These are phyloP conservation scores for Aspergillus ellipticus DNA, from an alignment of 495 filamentous ascomycete genomes.

Conservation along the genomic window DNA sequence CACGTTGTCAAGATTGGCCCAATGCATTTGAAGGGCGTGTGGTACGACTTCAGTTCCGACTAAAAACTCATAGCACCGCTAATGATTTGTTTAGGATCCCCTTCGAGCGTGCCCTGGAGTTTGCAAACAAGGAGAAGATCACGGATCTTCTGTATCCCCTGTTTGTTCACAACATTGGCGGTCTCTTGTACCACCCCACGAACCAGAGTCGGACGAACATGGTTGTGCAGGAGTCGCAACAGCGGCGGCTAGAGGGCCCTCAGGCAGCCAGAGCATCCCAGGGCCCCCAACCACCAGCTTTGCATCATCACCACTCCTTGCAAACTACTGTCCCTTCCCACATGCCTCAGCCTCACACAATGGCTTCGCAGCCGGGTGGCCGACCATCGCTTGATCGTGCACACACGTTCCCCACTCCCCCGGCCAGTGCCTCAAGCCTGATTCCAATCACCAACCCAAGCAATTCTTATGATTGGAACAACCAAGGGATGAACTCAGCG, in stretches of 20 bases:
- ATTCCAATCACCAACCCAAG: slow-evolving; percentile 76
- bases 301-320: slow-evolving; percentile 80
- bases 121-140: slow-evolving; percentile 99
- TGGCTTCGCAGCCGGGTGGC: slow-evolving; percentile 68
- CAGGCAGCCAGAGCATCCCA: slow-evolving; percentile 40
- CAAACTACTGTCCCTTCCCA: slow-evolving; percentile 59
- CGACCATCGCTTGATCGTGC: slow-evolving; percentile 76
- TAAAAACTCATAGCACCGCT: background rate
- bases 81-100: slow-evolving; percentile 69
- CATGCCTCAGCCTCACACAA: slow-evolving; percentile 67
- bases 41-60: slow-evolving; percentile 54
- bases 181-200: slow-evolving; percentile 88
- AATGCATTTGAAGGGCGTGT: slow-evolving; percentile 98
- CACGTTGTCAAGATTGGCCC: slow-evolving; percentile 99
- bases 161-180: slow-evolving; percentile 96
- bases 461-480: slow-evolving; percentile 71
- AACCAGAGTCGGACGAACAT: slow-evolving; percentile 78
- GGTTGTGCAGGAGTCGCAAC: slow-evolving; percentile 82
- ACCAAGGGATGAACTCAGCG: slow-evolving; percentile 58
- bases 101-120: slow-evolving; percentile 92
- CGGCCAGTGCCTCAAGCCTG: slow-evolving; percentile 85
- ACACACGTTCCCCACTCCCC: slow-evolving; percentile 90
- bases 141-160: slow-evolving; percentile 92
- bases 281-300: slow-evolving; percentile 64
- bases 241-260: slow-evolving; percentile 55